A percentile compares a stretch with the other conserved stretches of the same genome.
Evolutionary conservation across 2,329 filamentous ascomycete species (phyloP).

Genomic region (Parascedosporium putredinis): DNA sequence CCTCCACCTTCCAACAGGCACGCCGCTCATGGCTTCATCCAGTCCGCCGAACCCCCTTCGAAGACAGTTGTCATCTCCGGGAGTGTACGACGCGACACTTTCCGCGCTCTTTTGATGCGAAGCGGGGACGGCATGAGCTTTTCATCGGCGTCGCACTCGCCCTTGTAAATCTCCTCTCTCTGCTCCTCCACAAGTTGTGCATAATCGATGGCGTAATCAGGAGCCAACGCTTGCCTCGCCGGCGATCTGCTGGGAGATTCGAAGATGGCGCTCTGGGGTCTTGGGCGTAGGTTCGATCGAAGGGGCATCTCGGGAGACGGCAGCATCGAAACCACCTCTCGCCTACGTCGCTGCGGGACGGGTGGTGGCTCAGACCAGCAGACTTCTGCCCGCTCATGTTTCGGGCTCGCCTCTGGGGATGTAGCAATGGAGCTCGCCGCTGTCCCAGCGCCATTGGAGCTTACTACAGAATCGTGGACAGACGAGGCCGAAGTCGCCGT

Average conservation of each 20-base stretch:
- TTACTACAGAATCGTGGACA: background rate
- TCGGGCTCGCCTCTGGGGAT: background rate
- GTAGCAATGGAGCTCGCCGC: background rate
- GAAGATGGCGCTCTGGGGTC: constrained; percentile 1
- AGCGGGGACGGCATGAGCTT: background rate
- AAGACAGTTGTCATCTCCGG: background rate
- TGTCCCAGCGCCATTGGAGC: background rate
- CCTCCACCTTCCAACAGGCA: background rate
- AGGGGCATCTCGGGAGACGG: background rate
- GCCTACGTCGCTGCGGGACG: background rate
- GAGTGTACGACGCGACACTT: background rate
- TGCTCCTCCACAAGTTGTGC: constrained; percentile 3
- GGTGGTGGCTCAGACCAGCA: background rate
- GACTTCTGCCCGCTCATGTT: background rate
- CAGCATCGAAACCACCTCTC: constrained; percentile 2
- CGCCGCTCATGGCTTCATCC: background rate
- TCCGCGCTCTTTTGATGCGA: background rate
- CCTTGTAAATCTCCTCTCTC: background rate
- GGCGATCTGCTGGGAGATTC: background rate
- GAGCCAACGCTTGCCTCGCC: background rate
- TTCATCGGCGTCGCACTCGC: background rate
- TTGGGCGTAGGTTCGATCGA: background rate
- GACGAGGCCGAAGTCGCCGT: background rate
- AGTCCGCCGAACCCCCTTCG: background rate
- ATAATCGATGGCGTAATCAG: background rate